Base-by-base conservation (phyloP, 75 land plant genomes). In the Selaginella tamariscina region DNA sequence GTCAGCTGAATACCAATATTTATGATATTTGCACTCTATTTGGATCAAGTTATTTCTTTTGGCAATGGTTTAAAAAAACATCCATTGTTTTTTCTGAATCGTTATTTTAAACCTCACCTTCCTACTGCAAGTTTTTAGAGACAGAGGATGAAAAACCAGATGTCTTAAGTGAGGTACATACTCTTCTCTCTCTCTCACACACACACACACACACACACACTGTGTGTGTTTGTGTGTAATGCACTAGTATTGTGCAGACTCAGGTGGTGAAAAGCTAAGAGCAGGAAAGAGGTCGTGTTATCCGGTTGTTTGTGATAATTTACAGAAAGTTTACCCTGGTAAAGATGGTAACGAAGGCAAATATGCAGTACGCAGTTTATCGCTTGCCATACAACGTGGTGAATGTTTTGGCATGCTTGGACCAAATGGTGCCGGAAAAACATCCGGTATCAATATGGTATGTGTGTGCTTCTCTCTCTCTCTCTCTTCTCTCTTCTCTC, bases 381-480 rank as follows among this genome's bases (percentile, higher is more conserved):
- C 97, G n/a, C 88, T 95, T 64, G 96, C 99, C 60, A 49, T 95
- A 67, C 80, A 87, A 64, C 79, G 56, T 55, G 96, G 97, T 23
- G 89, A 95, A 70, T 95, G 99, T 56, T 91, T 95, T 79, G 99
- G 99, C 2, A 84, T 95, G 82, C 89, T 95, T 59, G 99, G 99
- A 56, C 99, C 99, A 8, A 95, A 95, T 75, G 99, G 99, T 70
- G 96, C 99, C 24, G 99, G 99, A 29, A 95, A 95, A 64, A 95
- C 99, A 8, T 76, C 97, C 18, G 85, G 87, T 56, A 87, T 95
- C 33, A 84, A 74, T 64, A 95, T 95, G 99, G 98, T 89, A 31
- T 67, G n/a, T n/a, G n/a, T n/a, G n/a, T n/a, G n/a, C n/a, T n/a
- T n/a, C n/a, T n/a, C n/a, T n/a, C n/a, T n/a, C n/a, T n/a, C n/a